A percentile compares a stretch with the other conserved stretches of the same genome.
Evolutionary conservation across 305 asterid genomes (phyloP).

Genomic region (Nicotiana rustica): DNA sequence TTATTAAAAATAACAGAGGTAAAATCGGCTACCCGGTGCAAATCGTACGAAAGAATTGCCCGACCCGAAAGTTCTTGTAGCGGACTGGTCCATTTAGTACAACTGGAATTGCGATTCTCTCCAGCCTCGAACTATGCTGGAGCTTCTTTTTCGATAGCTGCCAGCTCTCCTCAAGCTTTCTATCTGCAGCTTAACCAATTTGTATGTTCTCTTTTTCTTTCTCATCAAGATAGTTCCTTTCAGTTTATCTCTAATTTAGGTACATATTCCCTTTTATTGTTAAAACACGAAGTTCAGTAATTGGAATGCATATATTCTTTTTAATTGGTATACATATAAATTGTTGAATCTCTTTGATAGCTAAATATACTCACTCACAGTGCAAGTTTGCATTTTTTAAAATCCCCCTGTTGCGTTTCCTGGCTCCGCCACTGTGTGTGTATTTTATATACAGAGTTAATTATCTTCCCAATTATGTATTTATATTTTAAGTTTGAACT

Average conservation of each 20-base stretch:
- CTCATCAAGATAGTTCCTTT: neutral
- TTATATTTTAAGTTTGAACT: no score
- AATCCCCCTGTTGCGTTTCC: neutral
- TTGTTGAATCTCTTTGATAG: constrained; percentile 12
- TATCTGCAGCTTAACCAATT: neutral
- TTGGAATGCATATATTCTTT: neutral
- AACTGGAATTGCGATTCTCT: neutral
- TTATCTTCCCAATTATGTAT: no score
- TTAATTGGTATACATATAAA: neutral
- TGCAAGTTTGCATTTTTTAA: neutral
- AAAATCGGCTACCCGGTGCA: no score
- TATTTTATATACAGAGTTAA: no score
- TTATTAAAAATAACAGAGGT: no score
- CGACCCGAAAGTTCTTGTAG: neutral
- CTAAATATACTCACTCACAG: neutral
- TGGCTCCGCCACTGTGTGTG: neutral
- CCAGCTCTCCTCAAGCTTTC: neutral
- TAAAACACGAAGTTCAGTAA: neutral
- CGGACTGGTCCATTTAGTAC: neutral
- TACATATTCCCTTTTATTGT: neutral
- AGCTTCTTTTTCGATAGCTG: neutral
- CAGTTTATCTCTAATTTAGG: no score
- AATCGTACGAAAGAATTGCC: no score
- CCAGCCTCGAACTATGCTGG: neutral
- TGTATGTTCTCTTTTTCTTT: constrained; percentile 1